phyloP scores from a whole-genome alignment of 495 filamentous ascomycete species.

The Chaetomidium leptoderma region DNA sequence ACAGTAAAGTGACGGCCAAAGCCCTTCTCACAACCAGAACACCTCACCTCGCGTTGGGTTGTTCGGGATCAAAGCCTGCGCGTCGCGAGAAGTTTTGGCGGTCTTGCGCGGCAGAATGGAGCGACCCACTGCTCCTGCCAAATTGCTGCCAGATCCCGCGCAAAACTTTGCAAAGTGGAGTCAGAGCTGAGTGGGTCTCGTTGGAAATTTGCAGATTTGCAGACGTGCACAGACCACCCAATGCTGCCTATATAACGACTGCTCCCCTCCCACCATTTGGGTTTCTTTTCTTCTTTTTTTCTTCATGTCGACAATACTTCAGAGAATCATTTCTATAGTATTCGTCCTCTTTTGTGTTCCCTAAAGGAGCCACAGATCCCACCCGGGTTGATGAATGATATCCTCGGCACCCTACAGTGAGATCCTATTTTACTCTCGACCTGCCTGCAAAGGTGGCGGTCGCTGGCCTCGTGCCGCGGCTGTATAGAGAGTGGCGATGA shows the following conservation, averaged over 20 bases:
- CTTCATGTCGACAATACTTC: slow-evolving; percentile 63
- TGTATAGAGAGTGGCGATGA: slow-evolving; percentile 63
- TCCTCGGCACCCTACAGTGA: slow-evolving; percentile 61
- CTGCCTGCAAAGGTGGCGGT: slow-evolving; percentile 51
- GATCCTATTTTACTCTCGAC: slow-evolving; percentile 45
- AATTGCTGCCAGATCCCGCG: neutral
- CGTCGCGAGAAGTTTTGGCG: slow-evolving; percentile 29
- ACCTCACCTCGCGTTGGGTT: neutral
- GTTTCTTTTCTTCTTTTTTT: slow-evolving; percentile 37
- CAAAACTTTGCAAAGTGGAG: neutral
- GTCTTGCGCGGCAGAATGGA: slow-evolving; percentile 39
- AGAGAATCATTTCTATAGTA: slow-evolving; percentile 91
- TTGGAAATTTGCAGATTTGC: slow-evolving; percentile 42
- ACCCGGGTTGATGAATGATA: slow-evolving; percentile 60
- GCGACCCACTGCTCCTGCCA: neutral
- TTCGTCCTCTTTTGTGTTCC: slow-evolving; percentile 73
- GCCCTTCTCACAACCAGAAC: neutral
- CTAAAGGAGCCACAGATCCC: slow-evolving; percentile 63
- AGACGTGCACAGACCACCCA: slow-evolving; percentile 35
- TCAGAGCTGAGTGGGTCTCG: slow-evolving; percentile 2
- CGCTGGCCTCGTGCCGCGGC: slow-evolving; percentile 25
- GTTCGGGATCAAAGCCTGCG: neutral
- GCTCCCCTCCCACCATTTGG: slow-evolving; percentile 16
- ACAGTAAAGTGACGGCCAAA: no score
- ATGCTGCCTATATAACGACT: slow-evolving; percentile 35